These are phyloP conservation scores for Chaetomium globosum DNA, from an alignment of 2,329 filamentous ascomycete genomes.

Conservation along the genomic window DNA sequence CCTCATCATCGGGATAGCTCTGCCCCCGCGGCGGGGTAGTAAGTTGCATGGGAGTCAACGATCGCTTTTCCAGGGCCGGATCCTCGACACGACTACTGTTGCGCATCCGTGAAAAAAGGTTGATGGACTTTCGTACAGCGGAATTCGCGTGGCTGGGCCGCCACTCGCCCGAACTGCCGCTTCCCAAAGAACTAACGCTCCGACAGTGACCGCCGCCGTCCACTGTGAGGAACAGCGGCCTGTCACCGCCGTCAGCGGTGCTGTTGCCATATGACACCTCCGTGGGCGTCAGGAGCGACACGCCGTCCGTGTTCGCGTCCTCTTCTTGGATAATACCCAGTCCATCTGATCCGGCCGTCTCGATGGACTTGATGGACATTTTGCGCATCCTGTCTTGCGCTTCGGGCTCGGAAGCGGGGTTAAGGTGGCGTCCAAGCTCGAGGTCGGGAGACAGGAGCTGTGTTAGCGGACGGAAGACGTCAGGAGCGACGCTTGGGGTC, in stretches of 20 bases:
- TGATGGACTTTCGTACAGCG: constrained; percentile 16
- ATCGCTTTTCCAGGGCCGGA: constrained; percentile 31
- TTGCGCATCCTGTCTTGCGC: constrained; percentile 9
- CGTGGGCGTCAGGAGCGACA: constrained; percentile 29
- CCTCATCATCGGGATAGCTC: constrained; percentile 8
- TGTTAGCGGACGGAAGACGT: constrained; percentile 29
- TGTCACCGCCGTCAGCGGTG: constrained; percentile 13
- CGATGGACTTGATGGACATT: constrained; percentile 21
- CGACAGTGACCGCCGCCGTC: background rate
- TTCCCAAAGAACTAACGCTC: constrained; percentile 31
- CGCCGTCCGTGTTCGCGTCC: constrained; percentile 17
- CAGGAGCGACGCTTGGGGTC: constrained; percentile 23
- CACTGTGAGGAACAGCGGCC: constrained; percentile 6
- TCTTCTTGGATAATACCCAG: constrained; percentile 30
- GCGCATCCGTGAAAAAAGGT: constrained; percentile 31
- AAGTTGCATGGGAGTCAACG: constrained; percentile 32
- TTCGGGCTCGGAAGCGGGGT: constrained; percentile 14
- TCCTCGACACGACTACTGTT: constrained; percentile 24
- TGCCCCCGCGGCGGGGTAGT: constrained; percentile 2
- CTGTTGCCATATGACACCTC: constrained; percentile 20
- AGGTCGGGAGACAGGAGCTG: constrained; percentile 18
- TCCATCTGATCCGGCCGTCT: constrained; percentile 20
- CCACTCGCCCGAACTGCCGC: constrained; percentile 29
- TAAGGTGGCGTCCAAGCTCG: constrained; percentile 22
- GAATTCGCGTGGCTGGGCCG: constrained; percentile 17